These are phyloP conservation scores for Ophiognomonia clavigignenti-juglandacearum DNA, from an alignment of 2,329 filamentous ascomycete genomes.

Conservation along the genomic window DNA sequence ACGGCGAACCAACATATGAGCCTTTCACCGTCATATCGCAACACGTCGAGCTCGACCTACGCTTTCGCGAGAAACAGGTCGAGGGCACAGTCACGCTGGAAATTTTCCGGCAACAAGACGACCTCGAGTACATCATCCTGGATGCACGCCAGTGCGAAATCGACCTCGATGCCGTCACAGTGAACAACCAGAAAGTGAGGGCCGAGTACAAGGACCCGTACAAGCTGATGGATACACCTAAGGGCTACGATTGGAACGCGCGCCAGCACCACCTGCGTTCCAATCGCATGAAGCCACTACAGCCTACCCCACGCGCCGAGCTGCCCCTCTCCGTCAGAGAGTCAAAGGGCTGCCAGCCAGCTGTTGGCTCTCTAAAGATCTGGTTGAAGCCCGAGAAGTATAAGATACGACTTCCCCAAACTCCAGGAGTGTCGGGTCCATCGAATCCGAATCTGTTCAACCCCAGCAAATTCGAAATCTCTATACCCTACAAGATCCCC, in stretches of 20 bases:
- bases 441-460: conserved; percentile 10
- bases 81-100: conserved; percentile 78
- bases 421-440: conserved; percentile 11
- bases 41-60: conserved; percentile 82
- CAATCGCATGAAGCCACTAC: conserved; percentile 56
- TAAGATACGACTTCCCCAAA: conserved; percentile 21
- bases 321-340: conserved; percentile 52
- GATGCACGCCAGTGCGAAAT: conserved; percentile 61
- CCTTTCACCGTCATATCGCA: conserved; percentile 66
- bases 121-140: conserved; percentile 53
- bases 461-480: conserved; percentile 31
- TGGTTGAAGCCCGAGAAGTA: conserved; percentile 31
- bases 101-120: conserved; percentile 56
- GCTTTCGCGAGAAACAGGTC: conserved; percentile 71
- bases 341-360: conserved; percentile 50
- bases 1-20: conserved; percentile 22
- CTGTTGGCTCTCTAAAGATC: conserved; percentile 46
- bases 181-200: conserved; percentile 40
- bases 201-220: conserved; percentile 62
- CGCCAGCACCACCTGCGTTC: conserved; percentile 72
- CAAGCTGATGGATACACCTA: conserved; percentile 55
- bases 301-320: conserved; percentile 47
- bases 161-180: conserved; percentile 47
- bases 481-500: conserved; percentile 72
- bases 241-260: conserved; percentile 57